Evolutionary conservation across 192 early-diverging fungal genomes (phyloP), one percentile per base, ranked within the genome.

Genomic region (Rhizoclosmatium sp.): DNA sequence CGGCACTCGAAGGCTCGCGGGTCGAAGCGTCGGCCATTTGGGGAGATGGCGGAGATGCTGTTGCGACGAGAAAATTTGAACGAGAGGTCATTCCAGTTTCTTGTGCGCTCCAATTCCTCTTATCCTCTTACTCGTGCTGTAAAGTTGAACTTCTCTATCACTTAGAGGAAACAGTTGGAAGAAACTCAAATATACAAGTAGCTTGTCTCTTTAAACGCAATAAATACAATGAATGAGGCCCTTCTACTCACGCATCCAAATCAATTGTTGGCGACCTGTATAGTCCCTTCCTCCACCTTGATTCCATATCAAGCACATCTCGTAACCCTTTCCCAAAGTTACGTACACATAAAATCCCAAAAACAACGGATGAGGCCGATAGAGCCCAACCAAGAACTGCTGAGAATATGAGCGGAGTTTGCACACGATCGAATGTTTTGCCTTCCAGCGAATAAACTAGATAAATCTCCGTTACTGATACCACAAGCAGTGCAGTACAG

Each of bases 271-370:
- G 42, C 39, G 19, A 4, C 45, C 5, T 44, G 45, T 46, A 23
- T 21, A 31, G 16, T 42, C 66, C 66, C 39, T 46, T 47, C 45
- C 45, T 48, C 69, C 10, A 10, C 51, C 40, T 23, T 12, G 51
- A 5, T n/a, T 71, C 69, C 39, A 23, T 19, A 48, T 31, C 39
- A 46, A 71, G 41, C 0, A 71, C 69, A 14, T 48, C 21, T 49
- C 39, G 48, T 16, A 71, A 40, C 47, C 69, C 69, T 19, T 68
- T 41, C 45, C 66, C 66, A 68, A 68, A 68, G 45, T 68, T 68
- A 10, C 5, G 23, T 10, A 5, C 7, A 46, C 66, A 68, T 14
- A 42, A 47, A 1, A 41, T 9, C 39, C 66, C 66, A 46, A 7
- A 42, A n/a, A 68, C 12, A 46, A 41, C 39, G 45, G 23, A 68